A percentile compares a stretch with the other conserved stretches of the same genome.
Evolutionary conservation across 1,284 basidiomycete genomes (phyloP).

Genomic region (Malassezia caprae): DNA sequence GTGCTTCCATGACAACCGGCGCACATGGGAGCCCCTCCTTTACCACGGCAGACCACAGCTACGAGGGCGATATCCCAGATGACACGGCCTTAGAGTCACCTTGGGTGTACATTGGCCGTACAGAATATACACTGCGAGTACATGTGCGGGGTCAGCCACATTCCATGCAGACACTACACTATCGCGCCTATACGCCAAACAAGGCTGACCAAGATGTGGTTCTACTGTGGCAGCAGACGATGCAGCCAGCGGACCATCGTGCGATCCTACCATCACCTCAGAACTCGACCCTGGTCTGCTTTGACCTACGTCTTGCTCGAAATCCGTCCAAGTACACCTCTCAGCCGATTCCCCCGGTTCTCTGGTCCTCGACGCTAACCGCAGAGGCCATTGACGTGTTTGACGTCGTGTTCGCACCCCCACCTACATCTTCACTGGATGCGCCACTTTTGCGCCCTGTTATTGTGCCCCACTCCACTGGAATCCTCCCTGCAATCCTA

Average conservation of each 20-base stretch:
- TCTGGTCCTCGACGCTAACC: constrained; percentile 1
- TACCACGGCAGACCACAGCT: not conserved
- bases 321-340: not conserved
- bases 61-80: not conserved
- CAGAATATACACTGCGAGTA: constrained; percentile 46
- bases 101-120: constrained; percentile 35
- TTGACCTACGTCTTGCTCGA: constrained; percentile 26
- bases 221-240: constrained; percentile 28
- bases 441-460: constrained; percentile 12
- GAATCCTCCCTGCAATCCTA: not conserved
- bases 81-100: constrained; percentile 17
- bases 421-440: not conserved
- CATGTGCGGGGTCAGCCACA: constrained; percentile 33
- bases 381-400: constrained; percentile 8
- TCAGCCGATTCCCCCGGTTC: constrained; percentile 9
- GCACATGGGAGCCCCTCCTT: not conserved
- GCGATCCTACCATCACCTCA: constrained; percentile 39
- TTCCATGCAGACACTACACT: constrained; percentile 38
- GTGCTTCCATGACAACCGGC: not conserved
- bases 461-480: constrained; percentile 8
- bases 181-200: constrained; percentile 42
- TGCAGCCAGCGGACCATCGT: constrained; percentile 25
- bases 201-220: constrained; percentile 39
- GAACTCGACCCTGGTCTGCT: constrained; percentile 36
- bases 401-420: constrained; percentile 18